Evolutionary conservation across 345 rosid species (phyloP), one percentile per base, ranked within the genome.

Genomic region (Geranium rotundifolium): DNA sequence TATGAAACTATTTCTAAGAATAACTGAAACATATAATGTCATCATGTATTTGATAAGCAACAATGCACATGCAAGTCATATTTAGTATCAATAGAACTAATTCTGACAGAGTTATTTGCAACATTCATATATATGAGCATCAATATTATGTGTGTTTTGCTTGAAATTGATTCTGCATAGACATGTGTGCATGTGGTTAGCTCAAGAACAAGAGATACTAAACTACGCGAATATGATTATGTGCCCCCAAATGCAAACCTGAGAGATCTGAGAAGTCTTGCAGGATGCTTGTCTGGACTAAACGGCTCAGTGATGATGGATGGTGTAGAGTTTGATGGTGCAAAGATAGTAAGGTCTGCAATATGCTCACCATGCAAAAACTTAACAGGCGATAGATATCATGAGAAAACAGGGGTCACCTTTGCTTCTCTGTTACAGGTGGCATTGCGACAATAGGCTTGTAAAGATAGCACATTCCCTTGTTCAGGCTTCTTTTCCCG

Each of bases 261-360:
- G 0, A 96, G 97, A 13, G 97, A 93, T 80, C 8, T 90, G 78
- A 85, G 97, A 77, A 97, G 97, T 19, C 79, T 93, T 39, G 85
- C 90, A 0, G 89, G 91, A 4, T 97, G 99, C 14, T 72, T 93
- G 69, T 80, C 73, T n/a, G 96, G 92, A 27, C 65, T 79, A 49
- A 87, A 83, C 76, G 86, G 73, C 79, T 83, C 97, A 2, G 59
- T 95, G 41, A 93, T 93, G 99, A 82, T 93, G 16, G 96, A 93
- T 60, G 99, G 99, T 15, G 99, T 89, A 30, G 85, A 86, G 0
- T 93, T 76, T n/a, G 99, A 93, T 63, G 97, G 99, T 31, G 99
- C 76, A 93, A 90, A 74, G 99, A 93, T 82, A 93, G 99, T 78
- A 93, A 93, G 71, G 97, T 93, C 52, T 93, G 97, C 81, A 93